phyloP scores from a whole-genome alignment of 192 early-diverging fungal species.

The Podila minutissima region DNA sequence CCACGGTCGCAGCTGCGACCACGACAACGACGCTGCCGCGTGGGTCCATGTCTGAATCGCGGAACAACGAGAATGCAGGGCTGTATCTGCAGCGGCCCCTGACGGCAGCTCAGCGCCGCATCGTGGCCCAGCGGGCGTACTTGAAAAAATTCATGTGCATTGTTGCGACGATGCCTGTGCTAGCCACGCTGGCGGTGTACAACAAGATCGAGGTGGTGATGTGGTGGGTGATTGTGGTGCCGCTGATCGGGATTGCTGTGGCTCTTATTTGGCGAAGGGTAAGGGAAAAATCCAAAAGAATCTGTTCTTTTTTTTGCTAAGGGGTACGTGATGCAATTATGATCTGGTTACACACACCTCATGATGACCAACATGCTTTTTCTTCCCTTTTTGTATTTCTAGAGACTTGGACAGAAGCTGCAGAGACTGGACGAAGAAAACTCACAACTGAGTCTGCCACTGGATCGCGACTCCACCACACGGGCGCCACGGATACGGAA shows the following conservation, averaged over 20 bases:
- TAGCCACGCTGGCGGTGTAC: conserved; percentile 15
- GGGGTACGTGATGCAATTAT: background rate
- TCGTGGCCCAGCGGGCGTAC: background rate
- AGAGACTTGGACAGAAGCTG: conserved; percentile 2
- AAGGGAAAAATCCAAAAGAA: background rate
- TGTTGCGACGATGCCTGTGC: conserved; percentile 4
- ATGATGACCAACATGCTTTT: background rate
- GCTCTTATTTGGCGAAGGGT: conserved; percentile 10
- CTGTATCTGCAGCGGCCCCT: background rate
- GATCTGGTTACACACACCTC: background rate
- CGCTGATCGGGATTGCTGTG: conserved; percentile 3
- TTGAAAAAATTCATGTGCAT: conserved; percentile 17
- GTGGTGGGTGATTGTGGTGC: conserved; percentile 19
- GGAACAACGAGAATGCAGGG: background rate
- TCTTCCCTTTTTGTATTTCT: background rate
- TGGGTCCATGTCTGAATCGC: background rate
- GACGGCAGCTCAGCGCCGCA: background rate
- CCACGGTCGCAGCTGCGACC: background rate
- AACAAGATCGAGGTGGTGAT: conserved; percentile 18
- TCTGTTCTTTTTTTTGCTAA: background rate
- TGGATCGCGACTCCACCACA: background rate
- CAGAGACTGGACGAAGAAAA: background rate
- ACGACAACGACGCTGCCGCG: background rate
- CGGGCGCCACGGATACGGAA: background rate
- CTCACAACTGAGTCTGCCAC: background rate